These are phyloP conservation scores for Sclerospora graminicola DNA, from an alignment of 352 stramenopile genomes.

Conservation along the genomic window DNA sequence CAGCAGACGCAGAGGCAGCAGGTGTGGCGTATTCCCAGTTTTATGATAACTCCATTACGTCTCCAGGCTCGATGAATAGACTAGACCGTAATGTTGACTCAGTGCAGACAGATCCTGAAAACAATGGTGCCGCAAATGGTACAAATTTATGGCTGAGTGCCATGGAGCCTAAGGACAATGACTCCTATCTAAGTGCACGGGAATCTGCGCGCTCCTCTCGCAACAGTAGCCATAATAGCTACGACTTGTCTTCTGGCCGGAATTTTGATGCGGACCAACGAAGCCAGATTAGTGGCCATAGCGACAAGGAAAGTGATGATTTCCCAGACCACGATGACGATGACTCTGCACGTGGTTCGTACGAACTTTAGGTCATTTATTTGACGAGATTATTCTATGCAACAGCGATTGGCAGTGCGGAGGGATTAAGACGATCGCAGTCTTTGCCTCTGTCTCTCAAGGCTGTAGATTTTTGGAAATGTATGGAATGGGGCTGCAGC, in stretches of 20 bases:
- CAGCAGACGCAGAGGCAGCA: too few relatives aligned
- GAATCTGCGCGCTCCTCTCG: slow-evolving; percentile 32
- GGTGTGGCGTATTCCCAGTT: slow-evolving; percentile 65
- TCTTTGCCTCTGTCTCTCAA: slow-evolving; percentile 8
- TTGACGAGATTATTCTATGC: slow-evolving; percentile 12
- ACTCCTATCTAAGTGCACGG: slow-evolving; percentile 52
- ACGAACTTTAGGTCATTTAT: slow-evolving; percentile 50
- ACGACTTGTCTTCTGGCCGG: slow-evolving; percentile 25
- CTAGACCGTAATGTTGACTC: slow-evolving; percentile 20
- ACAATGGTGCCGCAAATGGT: slow-evolving; percentile 19
- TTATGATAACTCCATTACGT: slow-evolving; percentile 60
- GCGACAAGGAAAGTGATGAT: slow-evolving; percentile 53
- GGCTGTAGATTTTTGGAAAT: slow-evolving; percentile 15
- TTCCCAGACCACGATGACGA: slow-evolving; percentile 69
- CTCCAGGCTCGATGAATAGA: slow-evolving; percentile 27
- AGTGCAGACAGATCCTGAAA: slow-evolving; percentile 9
- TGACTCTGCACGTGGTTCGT: slow-evolving; percentile 57
- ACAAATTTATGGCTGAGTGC: slow-evolving; percentile 75
- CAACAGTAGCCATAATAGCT: slow-evolving; percentile 56
- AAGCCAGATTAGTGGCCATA: slow-evolving; percentile 59
- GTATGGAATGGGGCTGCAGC: slow-evolving; percentile 15
- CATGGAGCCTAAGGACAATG: slow-evolving; percentile 74
- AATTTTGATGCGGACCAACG: slow-evolving; percentile 41
- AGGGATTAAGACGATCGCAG: slow-evolving; percentile 14
- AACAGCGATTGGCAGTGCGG: slow-evolving; percentile 8